Percentiles rank a stretch among this genome's conserved stretches.
Evolutionary conservation across 2,329 filamentous ascomycete species (phyloP).

Genomic region (Pseudocercospora fijiensis): DNA sequence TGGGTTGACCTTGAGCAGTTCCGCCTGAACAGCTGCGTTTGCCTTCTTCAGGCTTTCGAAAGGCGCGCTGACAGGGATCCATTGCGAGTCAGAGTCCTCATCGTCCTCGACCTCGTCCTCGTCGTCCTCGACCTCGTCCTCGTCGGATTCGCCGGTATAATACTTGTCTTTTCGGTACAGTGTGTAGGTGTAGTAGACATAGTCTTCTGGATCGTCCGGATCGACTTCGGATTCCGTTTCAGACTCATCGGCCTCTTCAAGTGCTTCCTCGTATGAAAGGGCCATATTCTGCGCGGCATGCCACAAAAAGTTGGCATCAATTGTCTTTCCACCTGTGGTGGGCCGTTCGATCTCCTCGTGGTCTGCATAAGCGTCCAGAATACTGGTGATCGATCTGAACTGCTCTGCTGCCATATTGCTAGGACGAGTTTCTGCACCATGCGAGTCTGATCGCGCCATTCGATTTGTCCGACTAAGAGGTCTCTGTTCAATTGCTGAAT

Average conservation of each 20-base stretch:
- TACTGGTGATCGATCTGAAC: neutral
- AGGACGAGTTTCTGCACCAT: neutral
- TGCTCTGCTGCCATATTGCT: neutral
- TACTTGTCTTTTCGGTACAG: constrained; percentile 10
- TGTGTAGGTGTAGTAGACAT: constrained; percentile 12
- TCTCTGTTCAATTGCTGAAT: neutral
- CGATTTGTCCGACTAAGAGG: neutral
- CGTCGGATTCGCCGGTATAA: constrained; percentile 4
- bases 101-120: neutral
- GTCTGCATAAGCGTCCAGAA: neutral
- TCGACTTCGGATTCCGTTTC: constrained; percentile 7
- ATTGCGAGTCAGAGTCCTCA: too few relatives aligned
- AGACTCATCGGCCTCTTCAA: neutral
- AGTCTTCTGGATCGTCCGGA: constrained; percentile 9
- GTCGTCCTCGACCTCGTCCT: neutral
- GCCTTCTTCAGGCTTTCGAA: constrained; percentile 14
- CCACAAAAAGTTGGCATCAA: constrained; percentile 11
- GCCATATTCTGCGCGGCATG: constrained; percentile 2
- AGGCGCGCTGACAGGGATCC: neutral
- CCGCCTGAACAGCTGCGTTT: constrained; percentile 9
- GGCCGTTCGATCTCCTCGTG: constrained; percentile 1
- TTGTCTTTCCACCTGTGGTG: constrained; percentile 23
- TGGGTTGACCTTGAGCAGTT: neutral
- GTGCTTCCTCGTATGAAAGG: constrained; percentile 2
- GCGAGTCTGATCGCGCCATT: neutral